phyloP scores from a whole-genome alignment of 1,139 yeast species.

The Meyerozyma smithsonii region DNA sequence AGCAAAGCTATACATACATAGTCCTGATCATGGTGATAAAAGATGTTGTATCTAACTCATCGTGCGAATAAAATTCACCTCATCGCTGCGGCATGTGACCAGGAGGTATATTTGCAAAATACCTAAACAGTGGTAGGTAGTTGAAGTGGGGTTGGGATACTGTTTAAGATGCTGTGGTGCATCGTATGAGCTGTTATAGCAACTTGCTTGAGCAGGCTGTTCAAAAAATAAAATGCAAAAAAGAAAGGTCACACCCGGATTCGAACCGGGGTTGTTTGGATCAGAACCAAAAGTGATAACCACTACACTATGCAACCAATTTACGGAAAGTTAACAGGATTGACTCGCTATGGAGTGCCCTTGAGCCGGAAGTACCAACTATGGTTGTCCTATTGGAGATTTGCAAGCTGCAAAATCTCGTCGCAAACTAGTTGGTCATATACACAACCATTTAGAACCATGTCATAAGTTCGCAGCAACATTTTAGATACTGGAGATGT shows the following conservation, averaged over 20 bases:
- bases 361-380: background rate
- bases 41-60: background rate
- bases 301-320: conserved; percentile 13
- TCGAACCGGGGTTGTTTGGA: conserved; percentile 19
- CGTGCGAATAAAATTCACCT: conserved; percentile 1
- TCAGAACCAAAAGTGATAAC: conserved; percentile 17
- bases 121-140: background rate
- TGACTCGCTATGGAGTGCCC: too few relatives aligned
- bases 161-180: background rate
- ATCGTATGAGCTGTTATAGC: too few relatives aligned
- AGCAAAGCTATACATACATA: conserved; percentile 36
- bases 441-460: too few relatives aligned
- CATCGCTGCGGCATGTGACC: background rate
- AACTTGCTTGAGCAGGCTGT: too few relatives aligned
- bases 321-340: too few relatives aligned
- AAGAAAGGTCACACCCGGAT: conserved; percentile 17
- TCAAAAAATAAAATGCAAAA: conserved; percentile 2
- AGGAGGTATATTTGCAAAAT: background rate
- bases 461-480: too few relatives aligned
- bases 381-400: background rate
- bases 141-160: background rate
- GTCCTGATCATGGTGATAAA: conserved; percentile 62
- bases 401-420: too few relatives aligned
- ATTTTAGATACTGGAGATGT: too few relatives aligned
- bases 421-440: too few relatives aligned